Evolutionary conservation across 176 grass and related monocot genomes (phyloP), one percentile per base, ranked within the genome.

Genomic region (Avena eriantha): DNA sequence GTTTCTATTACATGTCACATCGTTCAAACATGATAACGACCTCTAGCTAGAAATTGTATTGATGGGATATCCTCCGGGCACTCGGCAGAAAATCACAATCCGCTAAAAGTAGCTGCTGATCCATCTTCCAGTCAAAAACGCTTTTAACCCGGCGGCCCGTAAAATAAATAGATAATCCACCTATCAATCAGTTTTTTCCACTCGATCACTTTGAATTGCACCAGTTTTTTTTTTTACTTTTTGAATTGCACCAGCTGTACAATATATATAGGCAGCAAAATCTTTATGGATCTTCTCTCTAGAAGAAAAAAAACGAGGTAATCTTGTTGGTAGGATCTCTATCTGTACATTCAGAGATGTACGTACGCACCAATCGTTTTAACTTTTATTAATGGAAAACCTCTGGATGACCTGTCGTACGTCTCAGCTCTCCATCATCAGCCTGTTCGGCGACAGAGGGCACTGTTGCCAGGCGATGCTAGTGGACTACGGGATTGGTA

Each of bases 381-480:
- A 74, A 7, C 31, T 58, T 60, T 36, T 39, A 21, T 7, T 13
- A 10, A 55, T 47, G 45, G 45, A 47, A 79, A 73, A n/a, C 55
- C 31, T 51, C 4, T 14, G 17, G 46, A 29, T 21, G 64, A 29
- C 8, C 22, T 8, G 76, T 73, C 87, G 7, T n/a, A n/a, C n/a
- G n/a, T 24, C 70, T 72, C 70, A 73, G 43, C 16, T 65, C 22
- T 45, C 66, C 43, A 22, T 15, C 70, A 53, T 15, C 70, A 53
- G 54, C 47, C 45, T 43, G 18, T 34, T 84, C 15, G 50, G 7
- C 6, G 26, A 36, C 68, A 45, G 11, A 31, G 39, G 39, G 29
- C 76, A 65, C 55, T 80, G 45, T 79, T 15, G 10, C 47, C 74
- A 87, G 84, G 80, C 65, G 80, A 80, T 65, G 84, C 70, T 68